Percentiles rank a stretch among this genome's conserved stretches.
These are phyloP conservation scores for Cicer cuneatum DNA, from an alignment of 306 rosid genomes.

Conservation along the genomic window DNA sequence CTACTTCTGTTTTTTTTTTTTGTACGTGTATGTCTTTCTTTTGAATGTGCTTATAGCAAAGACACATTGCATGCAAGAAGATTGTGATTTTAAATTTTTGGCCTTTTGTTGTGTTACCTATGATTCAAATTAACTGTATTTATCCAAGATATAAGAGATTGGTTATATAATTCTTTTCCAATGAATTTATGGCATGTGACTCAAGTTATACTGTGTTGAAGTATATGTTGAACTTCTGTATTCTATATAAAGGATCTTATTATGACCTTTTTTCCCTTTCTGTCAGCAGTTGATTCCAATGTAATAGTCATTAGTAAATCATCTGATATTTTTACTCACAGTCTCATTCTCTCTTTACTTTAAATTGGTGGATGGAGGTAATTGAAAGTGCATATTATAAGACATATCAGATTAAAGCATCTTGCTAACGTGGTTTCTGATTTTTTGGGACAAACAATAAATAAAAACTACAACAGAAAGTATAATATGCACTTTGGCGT, in stretches of 20 bases:
- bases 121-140: slow-evolving; percentile 50
- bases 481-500: no score
- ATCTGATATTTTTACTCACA: no score
- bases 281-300: no score
- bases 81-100: slow-evolving; percentile 33
- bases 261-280: not conserved
- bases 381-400: no score
- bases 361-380: no score
- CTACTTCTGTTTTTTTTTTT: slow-evolving; percentile 30
- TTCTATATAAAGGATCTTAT: not conserved
- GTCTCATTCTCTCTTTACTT: no score
- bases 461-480: no score
- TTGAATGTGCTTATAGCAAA: slow-evolving; percentile 31
- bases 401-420: no score
- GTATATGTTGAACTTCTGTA: slow-evolving; percentile 14
- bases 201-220: not conserved
- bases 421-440: no score
- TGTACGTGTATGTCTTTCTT: slow-evolving; percentile 26
- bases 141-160: slow-evolving; percentile 40
- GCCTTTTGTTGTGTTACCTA: slow-evolving; percentile 39
- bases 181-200: slow-evolving; percentile 35
- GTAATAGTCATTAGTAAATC: no score
- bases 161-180: slow-evolving; percentile 46
- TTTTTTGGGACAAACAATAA: no score
- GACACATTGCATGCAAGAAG: slow-evolving; percentile 45